Percentiles rank a stretch among this genome's conserved stretches.
phyloP scores from a whole-genome alignment of 164 flowering plant genomes.

The Warburgia ugandensis region DNA sequence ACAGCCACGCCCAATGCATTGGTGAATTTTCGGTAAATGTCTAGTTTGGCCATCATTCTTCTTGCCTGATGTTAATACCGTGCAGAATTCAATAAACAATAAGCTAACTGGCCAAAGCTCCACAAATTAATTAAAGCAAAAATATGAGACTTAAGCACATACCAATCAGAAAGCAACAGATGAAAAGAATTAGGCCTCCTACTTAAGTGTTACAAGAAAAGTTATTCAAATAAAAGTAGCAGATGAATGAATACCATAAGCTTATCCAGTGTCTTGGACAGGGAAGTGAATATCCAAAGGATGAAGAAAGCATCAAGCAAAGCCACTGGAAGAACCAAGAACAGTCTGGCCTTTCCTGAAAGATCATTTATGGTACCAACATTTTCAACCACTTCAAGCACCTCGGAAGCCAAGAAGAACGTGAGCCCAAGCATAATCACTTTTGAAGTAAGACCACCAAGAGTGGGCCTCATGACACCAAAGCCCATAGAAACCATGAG shows the following conservation, averaged over 20 bases:
- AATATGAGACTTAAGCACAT: background rate
- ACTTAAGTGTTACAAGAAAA: background rate
- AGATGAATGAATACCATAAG: slow-evolving; percentile 63
- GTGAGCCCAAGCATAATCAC: slow-evolving; percentile 87
- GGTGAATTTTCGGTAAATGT: slow-evolving; percentile 92
- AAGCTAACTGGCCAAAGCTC: background rate
- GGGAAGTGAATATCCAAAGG: slow-evolving; percentile 94
- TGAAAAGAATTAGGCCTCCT: background rate
- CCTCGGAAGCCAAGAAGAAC: slow-evolving; percentile 85
- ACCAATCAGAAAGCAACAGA: background rate
- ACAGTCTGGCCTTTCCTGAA: slow-evolving; percentile 82
- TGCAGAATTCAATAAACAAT: background rate
- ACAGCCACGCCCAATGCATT: slow-evolving; percentile 90
- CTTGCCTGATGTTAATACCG: slow-evolving; percentile 47
- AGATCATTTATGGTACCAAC: slow-evolving; percentile 87
- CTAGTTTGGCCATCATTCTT: slow-evolving; percentile 78
- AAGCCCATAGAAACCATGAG: slow-evolving; percentile 95
- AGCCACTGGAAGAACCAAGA: slow-evolving; percentile 92
- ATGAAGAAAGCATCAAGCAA: slow-evolving; percentile 94
- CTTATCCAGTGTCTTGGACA: slow-evolving; percentile 84
- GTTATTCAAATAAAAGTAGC: background rate
- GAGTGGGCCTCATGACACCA: slow-evolving; percentile 95
- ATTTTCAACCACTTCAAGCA: slow-evolving; percentile 90
- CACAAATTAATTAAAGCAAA: background rate
- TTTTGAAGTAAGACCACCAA: slow-evolving; percentile 97